Conservation (phyloP, 805 yeast species). For the Saturnispora serradocipensis region DNA sequence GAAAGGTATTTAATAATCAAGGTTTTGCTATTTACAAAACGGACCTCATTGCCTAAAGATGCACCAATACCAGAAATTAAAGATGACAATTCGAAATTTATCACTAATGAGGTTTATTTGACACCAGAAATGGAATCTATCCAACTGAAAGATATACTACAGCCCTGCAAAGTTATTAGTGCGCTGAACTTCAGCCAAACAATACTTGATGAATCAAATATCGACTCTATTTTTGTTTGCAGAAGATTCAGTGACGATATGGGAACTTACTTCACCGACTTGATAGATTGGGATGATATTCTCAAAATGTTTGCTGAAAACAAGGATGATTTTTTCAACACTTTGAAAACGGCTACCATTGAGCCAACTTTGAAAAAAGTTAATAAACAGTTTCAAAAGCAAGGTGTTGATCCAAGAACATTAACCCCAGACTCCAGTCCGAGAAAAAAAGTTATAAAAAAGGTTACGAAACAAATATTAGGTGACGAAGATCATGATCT, state of each 20-base stretch:
- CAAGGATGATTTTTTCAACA: slow-evolving; percentile 26
- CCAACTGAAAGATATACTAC: slow-evolving; percentile 33
- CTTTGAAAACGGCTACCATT: slow-evolving; percentile 24
- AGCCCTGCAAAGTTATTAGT: slow-evolving; percentile 37
- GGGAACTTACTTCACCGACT: slow-evolving; percentile 28
- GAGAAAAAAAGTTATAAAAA: slow-evolving; percentile 1
- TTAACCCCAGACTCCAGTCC: background rate
- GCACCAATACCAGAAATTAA: slow-evolving; percentile 20
- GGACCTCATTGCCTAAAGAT: background rate
- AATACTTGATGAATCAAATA: slow-evolving; percentile 29
- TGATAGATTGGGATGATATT: slow-evolving; percentile 33
- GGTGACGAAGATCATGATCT: slow-evolving; percentile 9
- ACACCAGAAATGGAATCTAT: slow-evolving; percentile 43
- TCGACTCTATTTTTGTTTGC: slow-evolving; percentile 30
- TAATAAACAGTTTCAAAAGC: slow-evolving; percentile 4
- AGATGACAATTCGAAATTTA: slow-evolving; percentile 16
- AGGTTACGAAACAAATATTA: slow-evolving; percentile 2
- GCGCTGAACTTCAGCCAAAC: slow-evolving; percentile 27
- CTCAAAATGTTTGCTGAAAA: slow-evolving; percentile 19
- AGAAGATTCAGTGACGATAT: slow-evolving; percentile 33
- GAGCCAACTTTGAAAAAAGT: slow-evolving; percentile 20
- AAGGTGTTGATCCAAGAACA: slow-evolving; percentile 13
- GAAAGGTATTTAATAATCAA: slow-evolving; percentile 38
- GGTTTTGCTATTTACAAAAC: slow-evolving; percentile 38
- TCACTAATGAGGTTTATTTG: slow-evolving; percentile 42